A percentile compares a stretch with the other conserved stretches of the same genome.
These are phyloP conservation scores for Dimargaris xerosporica DNA, from an alignment of 192 early-diverging fungal genomes.

Conservation along the genomic window DNA sequence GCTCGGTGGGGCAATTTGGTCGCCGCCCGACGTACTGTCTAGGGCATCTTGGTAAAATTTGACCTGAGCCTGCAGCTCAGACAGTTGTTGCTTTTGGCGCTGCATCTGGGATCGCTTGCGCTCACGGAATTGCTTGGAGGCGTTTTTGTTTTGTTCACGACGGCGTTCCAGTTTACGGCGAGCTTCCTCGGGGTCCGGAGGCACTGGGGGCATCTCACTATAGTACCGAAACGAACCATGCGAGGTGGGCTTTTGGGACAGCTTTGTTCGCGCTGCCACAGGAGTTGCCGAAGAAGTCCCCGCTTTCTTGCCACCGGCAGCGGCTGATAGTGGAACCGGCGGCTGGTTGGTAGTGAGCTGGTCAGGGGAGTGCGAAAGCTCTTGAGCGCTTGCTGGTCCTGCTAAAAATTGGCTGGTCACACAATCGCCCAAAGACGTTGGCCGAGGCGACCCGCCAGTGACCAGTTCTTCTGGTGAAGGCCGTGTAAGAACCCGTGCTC, in stretches of 20 bases:
- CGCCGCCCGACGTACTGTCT: not conserved
- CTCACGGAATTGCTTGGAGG: conserved; percentile 11
- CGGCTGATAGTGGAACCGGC: too few species aligned
- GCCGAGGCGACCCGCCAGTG: too few species aligned
- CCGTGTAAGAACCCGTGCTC: too few species aligned
- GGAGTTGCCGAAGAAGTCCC: not conserved
- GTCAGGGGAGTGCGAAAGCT: too few species aligned
- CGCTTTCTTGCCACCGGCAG: too few species aligned
- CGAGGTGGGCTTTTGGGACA: not conserved
- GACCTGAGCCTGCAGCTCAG: conserved; percentile 1
- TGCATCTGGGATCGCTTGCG: not conserved
- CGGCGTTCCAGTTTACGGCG: conserved; percentile 1
- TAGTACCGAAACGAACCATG: conserved; percentile 8
- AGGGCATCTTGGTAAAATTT: not conserved
- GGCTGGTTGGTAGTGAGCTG: too few species aligned
- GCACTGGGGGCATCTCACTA: conserved; percentile 3
- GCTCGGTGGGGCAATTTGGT: not conserved
- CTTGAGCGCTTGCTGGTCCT: too few species aligned
- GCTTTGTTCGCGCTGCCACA: not conserved
- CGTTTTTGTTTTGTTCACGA: conserved; percentile 8
- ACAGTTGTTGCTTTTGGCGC: conserved; percentile 1
- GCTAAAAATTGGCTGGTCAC: too few species aligned
- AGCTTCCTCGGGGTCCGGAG: conserved; percentile 5
- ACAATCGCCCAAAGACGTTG: too few species aligned
- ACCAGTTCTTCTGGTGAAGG: too few species aligned